phyloP scores from a whole-genome alignment of 768 basidiomycete genomes.

The Phallus indusiatus region DNA sequence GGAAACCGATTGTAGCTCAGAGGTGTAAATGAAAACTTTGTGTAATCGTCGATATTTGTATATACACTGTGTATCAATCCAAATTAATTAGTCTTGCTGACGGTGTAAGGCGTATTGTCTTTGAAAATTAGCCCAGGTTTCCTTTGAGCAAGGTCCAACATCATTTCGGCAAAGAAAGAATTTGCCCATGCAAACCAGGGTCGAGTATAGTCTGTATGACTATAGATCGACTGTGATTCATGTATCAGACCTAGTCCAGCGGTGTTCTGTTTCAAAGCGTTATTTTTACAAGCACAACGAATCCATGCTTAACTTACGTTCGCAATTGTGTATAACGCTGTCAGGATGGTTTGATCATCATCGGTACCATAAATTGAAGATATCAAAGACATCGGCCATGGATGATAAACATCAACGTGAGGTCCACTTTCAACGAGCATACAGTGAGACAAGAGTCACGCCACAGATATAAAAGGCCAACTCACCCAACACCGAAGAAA shows the following conservation, averaged over 20 bases:
- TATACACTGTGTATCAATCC: background rate
- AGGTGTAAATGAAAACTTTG: conserved; percentile 58
- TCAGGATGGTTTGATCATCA: conserved; percentile 57
- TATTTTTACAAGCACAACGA: background rate
- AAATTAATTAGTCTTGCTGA: conserved; percentile 29
- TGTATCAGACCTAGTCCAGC: conserved; percentile 69
- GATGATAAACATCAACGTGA: conserved; percentile 62
- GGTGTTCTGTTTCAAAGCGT: conserved; percentile 43
- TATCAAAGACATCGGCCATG: conserved; percentile 81
- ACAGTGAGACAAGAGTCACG: background rate
- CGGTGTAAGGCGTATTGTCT: conserved; percentile 43
- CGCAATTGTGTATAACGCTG: conserved; percentile 51
- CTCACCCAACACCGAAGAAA: conserved; percentile 64
- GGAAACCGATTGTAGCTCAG: conserved; percentile 72
- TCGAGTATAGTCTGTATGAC: conserved; percentile 48
- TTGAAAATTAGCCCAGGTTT: conserved; percentile 64
- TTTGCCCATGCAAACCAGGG: conserved; percentile 82
- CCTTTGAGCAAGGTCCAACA: conserved; percentile 63
- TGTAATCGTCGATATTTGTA: background rate
- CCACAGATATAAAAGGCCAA: background rate
- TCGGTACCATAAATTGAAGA: conserved; percentile 67
- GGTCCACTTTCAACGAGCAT: conserved; percentile 45
- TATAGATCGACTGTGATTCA: conserved; percentile 60
- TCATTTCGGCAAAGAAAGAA: conserved; percentile 77
- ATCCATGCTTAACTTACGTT: conserved; percentile 41